Evolutionary conservation across 441 rosid genomes (phyloP), one percentile per base, ranked within the genome.

Genomic region (California macrophylla): DNA sequence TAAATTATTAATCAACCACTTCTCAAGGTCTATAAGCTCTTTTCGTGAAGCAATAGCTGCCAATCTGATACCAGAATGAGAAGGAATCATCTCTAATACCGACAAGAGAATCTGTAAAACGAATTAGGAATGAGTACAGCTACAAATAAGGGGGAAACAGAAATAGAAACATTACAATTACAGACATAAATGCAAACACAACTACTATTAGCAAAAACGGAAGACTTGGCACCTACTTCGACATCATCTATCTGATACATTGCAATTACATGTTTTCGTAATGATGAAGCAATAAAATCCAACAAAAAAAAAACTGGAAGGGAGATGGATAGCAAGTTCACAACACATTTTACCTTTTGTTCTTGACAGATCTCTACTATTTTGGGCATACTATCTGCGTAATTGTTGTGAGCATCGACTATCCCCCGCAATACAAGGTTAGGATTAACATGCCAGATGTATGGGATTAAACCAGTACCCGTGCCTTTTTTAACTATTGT

Each of bases 41-140:
- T 85, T 87, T 72, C 77, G 72, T 60, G 98, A 87, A 76, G 98
- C 99, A 78, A 89, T 86, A 70, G 89, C 91, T 26, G 97, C 95
- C 80, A 89, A 81, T 82, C 91, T 84, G 68, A 95, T 83, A 67
- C 90, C 87, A 66, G 72, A 80, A 66, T 89, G 76, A 76, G 81
- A 78, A 66, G 99, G 96, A 72, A 89, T 79, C 84, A 85, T 80
- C 79, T 95, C 98, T 74, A 88, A 75, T 47, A 90, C 94, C 68
- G 77, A 72, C 58, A 85, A 71, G 64, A 95, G 75, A 75, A 95
- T 88, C 98, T 95, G 89, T 71, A 81, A 71, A 66, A 74, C 25
- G 34, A 24, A 71, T 20, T 70, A 62, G 21, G 76, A 26, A 66
- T 3, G n/a, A 67, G 9, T 72, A n/a, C 47, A 12, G 12, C 47